phyloP scores from a whole-genome alignment of 148 eudicot species.

The Vaccinium darrowii region DNA sequence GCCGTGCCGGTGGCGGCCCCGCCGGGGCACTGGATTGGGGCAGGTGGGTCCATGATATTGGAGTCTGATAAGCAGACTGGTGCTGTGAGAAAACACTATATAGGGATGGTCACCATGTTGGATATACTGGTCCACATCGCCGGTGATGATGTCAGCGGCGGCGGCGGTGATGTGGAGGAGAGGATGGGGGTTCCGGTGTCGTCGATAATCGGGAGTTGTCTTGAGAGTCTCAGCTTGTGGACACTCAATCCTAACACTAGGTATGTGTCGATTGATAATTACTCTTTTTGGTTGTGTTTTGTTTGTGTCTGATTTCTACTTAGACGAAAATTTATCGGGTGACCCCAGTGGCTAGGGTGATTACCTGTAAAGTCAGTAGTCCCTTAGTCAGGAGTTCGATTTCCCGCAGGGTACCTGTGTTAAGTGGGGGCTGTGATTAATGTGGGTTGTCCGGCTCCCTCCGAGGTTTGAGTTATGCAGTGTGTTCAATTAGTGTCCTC shows the following conservation, averaged over 20 bases:
- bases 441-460: no score
- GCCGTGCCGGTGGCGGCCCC: slow-evolving; percentile 96
- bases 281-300: not conserved
- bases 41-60: slow-evolving; percentile 95
- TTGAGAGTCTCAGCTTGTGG: slow-evolving; percentile 91
- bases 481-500: no score
- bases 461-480: no score
- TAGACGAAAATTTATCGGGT: no score
- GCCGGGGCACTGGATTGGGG: slow-evolving; percentile 96
- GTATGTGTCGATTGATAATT: slow-evolving; percentile 21
- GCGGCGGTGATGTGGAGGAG: slow-evolving; percentile 31
- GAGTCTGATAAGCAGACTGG: slow-evolving; percentile 88
- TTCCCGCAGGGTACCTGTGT: no score
- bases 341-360: no score
- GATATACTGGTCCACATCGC: slow-evolving; percentile 82
- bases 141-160: slow-evolving; percentile 29
- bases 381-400: no score
- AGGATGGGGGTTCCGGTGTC: slow-evolving; percentile 75
- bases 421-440: no score
- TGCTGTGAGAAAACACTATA: slow-evolving; percentile 71
- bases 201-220: slow-evolving; percentile 75
- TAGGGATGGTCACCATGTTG: slow-evolving; percentile 92
- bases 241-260: slow-evolving; percentile 76
- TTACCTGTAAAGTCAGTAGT: no score
- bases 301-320: not conserved